Evolutionary conservation across 2,329 filamentous ascomycete species (phyloP).

Genomic region (Scedosporium apiospermum): DNA sequence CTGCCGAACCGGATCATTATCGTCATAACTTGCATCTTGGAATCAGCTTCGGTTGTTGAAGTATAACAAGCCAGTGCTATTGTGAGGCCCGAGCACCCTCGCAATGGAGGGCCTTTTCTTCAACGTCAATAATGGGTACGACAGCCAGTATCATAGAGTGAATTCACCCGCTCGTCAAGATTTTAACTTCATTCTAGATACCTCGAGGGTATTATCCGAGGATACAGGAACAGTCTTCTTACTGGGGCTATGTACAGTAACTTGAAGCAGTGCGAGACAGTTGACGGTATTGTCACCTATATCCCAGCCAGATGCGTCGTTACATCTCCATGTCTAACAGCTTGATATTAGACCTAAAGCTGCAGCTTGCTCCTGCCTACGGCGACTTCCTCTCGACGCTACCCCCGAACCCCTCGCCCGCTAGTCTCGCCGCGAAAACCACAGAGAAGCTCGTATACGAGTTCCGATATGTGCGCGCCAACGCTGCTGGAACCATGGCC

Average conservation of each 20-base stretch:
- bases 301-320: conserved; percentile 7
- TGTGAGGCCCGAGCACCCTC: background rate
- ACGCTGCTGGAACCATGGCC: conserved; percentile 81
- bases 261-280: conserved; percentile 93
- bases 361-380: conserved; percentile 92
- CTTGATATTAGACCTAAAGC: conserved; percentile 68
- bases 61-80: background rate
- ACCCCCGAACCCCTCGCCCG: conserved; percentile 93
- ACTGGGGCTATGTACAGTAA: conserved; percentile 89
- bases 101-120: conserved; percentile 86
- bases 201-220: conserved; percentile 93
- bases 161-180: conserved; percentile 15
- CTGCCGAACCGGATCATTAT: background rate
- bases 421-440: conserved; percentile 84
- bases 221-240: conserved; percentile 89
- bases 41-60: background rate
- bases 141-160: conserved; percentile 6
- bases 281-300: conserved; percentile 60
- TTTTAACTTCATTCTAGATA: conserved; percentile 51
- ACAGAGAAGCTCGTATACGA: conserved; percentile 97
- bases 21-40: background rate
- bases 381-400: conserved; percentile 93
- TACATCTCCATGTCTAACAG: background rate
- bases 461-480: conserved; percentile 91
- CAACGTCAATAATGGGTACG: conserved; percentile 87